Evolutionary conservation across 805 yeast species (phyloP).

Genomic region (Torulaspora gathmanii): DNA sequence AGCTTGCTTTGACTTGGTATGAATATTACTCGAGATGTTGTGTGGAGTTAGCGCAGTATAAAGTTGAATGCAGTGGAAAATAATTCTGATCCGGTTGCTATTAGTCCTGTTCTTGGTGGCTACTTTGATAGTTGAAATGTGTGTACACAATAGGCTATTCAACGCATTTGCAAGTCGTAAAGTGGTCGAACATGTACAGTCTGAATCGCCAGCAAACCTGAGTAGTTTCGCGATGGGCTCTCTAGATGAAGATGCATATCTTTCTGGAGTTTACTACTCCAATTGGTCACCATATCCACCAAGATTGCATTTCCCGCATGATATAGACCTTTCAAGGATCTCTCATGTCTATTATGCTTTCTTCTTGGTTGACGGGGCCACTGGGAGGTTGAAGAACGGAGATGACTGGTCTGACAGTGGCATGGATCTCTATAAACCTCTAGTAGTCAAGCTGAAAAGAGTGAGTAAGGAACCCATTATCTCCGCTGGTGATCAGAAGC

Average conservation of each 20-base stretch:
- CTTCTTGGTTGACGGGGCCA: conserved; percentile 48
- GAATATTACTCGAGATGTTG: too few species aligned
- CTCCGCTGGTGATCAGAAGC: conserved; percentile 1
- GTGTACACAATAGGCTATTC: conserved; percentile 15
- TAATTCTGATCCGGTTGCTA: conserved; percentile 3
- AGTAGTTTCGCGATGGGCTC: neutral
- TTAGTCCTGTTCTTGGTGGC: conserved; percentile 8
- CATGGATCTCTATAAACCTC: conserved; percentile 28
- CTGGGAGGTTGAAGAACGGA: conserved; percentile 51
- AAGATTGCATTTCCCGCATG: conserved; percentile 53
- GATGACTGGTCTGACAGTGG: conserved; percentile 67
- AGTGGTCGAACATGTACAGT: conserved; percentile 11
- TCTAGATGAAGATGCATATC: conserved; percentile 7
- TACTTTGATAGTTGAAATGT: conserved; percentile 15
- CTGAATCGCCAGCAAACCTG: neutral
- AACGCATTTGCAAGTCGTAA: conserved; percentile 6
- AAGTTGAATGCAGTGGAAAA: conserved; percentile 6
- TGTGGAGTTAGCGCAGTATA: too few species aligned
- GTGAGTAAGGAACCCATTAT: neutral
- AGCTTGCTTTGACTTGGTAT: too few species aligned
- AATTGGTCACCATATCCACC: conserved; percentile 66
- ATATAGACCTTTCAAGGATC: conserved; percentile 52
- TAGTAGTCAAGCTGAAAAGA: conserved; percentile 11
- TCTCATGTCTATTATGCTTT: conserved; percentile 81
- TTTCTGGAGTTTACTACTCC: conserved; percentile 44